Percentiles rank a stretch among this genome's conserved stretches.
phyloP scores from a whole-genome alignment of 1,139 yeast genomes.

The Komagataea norvegica region DNA sequence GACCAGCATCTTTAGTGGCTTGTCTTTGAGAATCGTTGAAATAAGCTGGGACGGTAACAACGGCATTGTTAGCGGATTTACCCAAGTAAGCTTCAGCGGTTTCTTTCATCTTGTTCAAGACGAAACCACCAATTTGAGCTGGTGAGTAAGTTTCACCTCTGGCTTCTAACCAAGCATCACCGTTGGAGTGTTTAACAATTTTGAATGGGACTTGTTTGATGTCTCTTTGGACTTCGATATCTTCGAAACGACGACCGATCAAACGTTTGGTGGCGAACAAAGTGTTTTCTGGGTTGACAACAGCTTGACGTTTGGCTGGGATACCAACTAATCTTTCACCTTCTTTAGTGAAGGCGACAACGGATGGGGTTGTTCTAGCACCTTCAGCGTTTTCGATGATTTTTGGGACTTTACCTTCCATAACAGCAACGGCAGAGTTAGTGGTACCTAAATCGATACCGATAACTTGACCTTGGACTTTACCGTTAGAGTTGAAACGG shows the following conservation, averaged over 20 bases:
- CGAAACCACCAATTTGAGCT: slow-evolving; percentile 96
- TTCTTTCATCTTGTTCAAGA: slow-evolving; percentile 89
- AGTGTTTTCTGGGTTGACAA: slow-evolving; percentile 97
- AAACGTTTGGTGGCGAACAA: slow-evolving; percentile 97
- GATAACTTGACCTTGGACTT: slow-evolving; percentile 55
- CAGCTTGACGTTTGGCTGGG: slow-evolving; percentile 99
- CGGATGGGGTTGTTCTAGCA: slow-evolving; percentile 98
- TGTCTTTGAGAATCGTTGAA: slow-evolving; percentile 98
- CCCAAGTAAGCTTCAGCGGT: slow-evolving; percentile 92
- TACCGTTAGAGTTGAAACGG: slow-evolving; percentile 46
- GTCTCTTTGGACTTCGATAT: slow-evolving; percentile 93
- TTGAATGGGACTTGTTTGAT: slow-evolving; percentile 95
- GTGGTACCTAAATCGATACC: slow-evolving; percentile 99
- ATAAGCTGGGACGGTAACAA: slow-evolving; percentile 96
- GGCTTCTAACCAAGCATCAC: slow-evolving; percentile 99
- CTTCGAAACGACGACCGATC: slow-evolving; percentile 98
- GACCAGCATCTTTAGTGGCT: slow-evolving; percentile 98
- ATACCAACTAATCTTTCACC: slow-evolving; percentile 96
- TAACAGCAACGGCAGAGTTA: slow-evolving; percentile 97
- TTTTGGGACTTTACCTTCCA: slow-evolving; percentile 96
- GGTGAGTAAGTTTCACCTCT: slow-evolving; percentile 92
- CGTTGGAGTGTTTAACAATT: slow-evolving; percentile 91
- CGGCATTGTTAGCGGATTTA: slow-evolving; percentile 83
- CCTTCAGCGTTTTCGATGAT: slow-evolving; percentile 98
- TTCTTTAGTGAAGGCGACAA: slow-evolving; percentile 96